Percentiles rank a stretch among this genome's conserved stretches.
Conservation (phyloP, 2,329 filamentous ascomycete genomes). For the Aspergillus floridensis region DNA sequence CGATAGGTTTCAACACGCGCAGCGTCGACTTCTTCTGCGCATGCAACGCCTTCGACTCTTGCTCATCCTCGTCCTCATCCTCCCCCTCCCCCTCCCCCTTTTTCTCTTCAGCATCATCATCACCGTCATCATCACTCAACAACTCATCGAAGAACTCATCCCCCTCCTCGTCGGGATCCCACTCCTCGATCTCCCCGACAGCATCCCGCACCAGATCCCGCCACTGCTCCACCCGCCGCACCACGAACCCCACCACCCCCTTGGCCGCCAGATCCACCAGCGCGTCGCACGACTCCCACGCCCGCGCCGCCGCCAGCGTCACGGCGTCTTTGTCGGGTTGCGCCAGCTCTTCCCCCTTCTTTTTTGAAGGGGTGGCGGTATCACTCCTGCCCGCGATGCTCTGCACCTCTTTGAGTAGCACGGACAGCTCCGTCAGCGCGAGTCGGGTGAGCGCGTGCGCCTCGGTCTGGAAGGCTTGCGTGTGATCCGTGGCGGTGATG, state of each 20-base stretch:
- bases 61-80: slow-evolving; percentile 23
- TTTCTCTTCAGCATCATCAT: slow-evolving; percentile 16
- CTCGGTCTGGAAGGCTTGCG: slow-evolving; percentile 62
- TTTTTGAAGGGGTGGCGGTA: slow-evolving; percentile 32
- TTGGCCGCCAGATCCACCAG: slow-evolving; percentile 62
- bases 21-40: slow-evolving; percentile 43
- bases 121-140: slow-evolving; percentile 28
- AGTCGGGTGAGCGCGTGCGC: slow-evolving; percentile 58
- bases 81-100: no score
- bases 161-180: slow-evolving; percentile 70
- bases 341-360: slow-evolving; percentile 29
- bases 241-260: slow-evolving; percentile 68
- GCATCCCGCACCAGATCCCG: slow-evolving; percentile 76
- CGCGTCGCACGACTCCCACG: slow-evolving; percentile 82
- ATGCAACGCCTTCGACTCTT: slow-evolving; percentile 35
- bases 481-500: slow-evolving; percentile 62
- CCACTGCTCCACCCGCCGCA: slow-evolving; percentile 70
- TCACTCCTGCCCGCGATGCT: slow-evolving; percentile 46
- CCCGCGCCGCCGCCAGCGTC: slow-evolving; percentile 68
- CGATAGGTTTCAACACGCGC: slow-evolving; percentile 43
- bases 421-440: slow-evolving; percentile 61
- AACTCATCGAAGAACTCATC: slow-evolving; percentile 52
- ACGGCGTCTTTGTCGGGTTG: slow-evolving; percentile 49
- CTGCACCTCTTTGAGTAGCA: slow-evolving; percentile 59
- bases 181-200: slow-evolving; percentile 81